Conservation (phyloP, 1,139 yeast species). For the Oligophagozyma castellii region DNA sequence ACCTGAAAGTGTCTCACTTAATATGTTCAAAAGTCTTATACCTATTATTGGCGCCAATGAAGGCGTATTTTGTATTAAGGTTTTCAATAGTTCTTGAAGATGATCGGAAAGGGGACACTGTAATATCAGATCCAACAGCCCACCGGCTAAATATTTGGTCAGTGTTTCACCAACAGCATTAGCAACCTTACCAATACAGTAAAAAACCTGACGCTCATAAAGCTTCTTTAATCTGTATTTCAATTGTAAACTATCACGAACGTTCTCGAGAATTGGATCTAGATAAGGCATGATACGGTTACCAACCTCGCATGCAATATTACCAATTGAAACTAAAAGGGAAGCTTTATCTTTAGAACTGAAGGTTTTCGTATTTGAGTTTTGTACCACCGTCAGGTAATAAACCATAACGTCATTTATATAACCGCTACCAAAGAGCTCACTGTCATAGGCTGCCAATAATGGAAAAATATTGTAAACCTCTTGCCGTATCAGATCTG, state of each 20-base stretch:
- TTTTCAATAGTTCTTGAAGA: slow-evolving; percentile 60
- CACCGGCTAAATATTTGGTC: slow-evolving; percentile 75
- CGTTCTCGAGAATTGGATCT: slow-evolving; percentile 73
- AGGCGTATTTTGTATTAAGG: slow-evolving; percentile 61
- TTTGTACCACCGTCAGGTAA: slow-evolving; percentile 65
- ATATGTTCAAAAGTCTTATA: slow-evolving; percentile 52
- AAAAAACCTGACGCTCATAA: slow-evolving; percentile 77
- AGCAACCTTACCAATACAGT: slow-evolving; percentile 77
- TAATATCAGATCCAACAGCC: slow-evolving; percentile 65
- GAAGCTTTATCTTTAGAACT: slow-evolving; percentile 47
- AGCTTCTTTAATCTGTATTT: slow-evolving; percentile 57
- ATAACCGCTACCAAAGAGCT: slow-evolving; percentile 65
- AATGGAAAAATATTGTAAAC: slow-evolving; percentile 72
- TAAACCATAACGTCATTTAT: slow-evolving; percentile 70
- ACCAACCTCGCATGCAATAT: slow-evolving; percentile 71
- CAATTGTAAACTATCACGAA: slow-evolving; percentile 67
- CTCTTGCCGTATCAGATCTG: slow-evolving; percentile 65
- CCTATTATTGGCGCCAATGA: slow-evolving; percentile 64
- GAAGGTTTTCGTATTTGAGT: slow-evolving; percentile 31
- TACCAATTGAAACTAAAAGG: slow-evolving; percentile 74
- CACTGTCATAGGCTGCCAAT: slow-evolving; percentile 66
- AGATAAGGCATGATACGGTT: slow-evolving; percentile 79
- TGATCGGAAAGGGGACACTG: slow-evolving; percentile 73
- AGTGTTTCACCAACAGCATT: slow-evolving; percentile 90
- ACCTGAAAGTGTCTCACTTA: slow-evolving; percentile 73